A percentile compares a stretch with the other conserved stretches of the same genome.
Conservation (phyloP, 2,329 filamentous ascomycete genomes). For the Tolypocladium sp. region DNA sequence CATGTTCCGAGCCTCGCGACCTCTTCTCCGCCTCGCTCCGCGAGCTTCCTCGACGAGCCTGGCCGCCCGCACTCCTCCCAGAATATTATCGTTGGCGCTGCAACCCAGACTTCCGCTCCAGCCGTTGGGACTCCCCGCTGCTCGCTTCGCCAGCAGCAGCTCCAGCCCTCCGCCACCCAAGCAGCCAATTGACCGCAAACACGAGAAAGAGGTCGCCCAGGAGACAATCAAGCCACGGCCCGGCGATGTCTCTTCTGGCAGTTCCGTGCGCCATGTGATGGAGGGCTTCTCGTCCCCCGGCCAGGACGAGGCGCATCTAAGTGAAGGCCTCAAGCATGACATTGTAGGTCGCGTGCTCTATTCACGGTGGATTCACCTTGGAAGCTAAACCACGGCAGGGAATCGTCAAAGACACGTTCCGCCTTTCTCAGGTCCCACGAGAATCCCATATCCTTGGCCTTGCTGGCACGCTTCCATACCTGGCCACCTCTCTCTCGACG, state of each 20-base stretch:
- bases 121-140: background rate
- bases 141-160: conserved; percentile 15
- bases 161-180: conserved; percentile 13
- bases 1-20: conserved; percentile 21
- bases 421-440: conserved; percentile 53
- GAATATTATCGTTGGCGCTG: background rate
- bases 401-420: conserved; percentile 61
- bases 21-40: conserved; percentile 12
- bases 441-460: conserved; percentile 61
- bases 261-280: conserved; percentile 41
- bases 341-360: conserved; percentile 39
- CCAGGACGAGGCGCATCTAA: conserved; percentile 16
- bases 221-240: conserved; percentile 51
- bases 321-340: conserved; percentile 31
- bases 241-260: conserved; percentile 49
- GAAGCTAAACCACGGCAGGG: conserved; percentile 30
- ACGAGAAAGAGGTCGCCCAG: conserved; percentile 44
- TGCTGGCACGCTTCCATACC: conserved; percentile 76
- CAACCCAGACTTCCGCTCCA: background rate
- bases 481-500: conserved; percentile 75
- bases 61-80: background rate
- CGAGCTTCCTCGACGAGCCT: conserved; percentile 3
- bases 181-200: conserved; percentile 39
- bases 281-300: conserved; percentile 22
- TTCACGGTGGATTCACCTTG: background rate